Base-by-base conservation (phyloP, 2,329 filamentous ascomycete species). In the Penicillium sp. region DNA sequence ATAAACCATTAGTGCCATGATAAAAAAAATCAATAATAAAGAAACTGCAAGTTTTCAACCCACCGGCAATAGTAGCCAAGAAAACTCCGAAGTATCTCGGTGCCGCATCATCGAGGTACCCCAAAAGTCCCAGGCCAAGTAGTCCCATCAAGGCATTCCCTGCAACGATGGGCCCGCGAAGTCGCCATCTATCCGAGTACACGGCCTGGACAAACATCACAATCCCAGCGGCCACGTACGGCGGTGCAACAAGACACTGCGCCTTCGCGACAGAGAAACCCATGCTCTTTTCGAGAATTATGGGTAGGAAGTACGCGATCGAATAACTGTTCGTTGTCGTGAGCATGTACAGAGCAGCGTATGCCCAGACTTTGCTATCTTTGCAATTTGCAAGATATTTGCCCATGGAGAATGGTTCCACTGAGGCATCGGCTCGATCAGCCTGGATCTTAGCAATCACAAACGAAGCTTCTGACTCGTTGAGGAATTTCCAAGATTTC, bases 51-150 rank as follows among this genome's bases (percentile, higher is more conserved):
- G 5, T 13, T 36, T 4, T 7, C 11, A 16, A 82, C 72, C 90
- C 90, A 65, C 86, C 86, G 11, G 87, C 89, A 1, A 87, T 86
- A 1, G 87, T 87, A 36, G 84, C 81, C 44, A 91, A 75, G 75
- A 91, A 91, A 52, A 90, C 81, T 51, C 88, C 88, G 60, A 90
- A 87, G 73, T 90, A 91, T 47, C 87, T 81, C 8, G 85, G 82
- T 1, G 68, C 77, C 1, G 83, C 61, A 60, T 72, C 79, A 9
- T 72, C 62, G 43, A 82, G 77, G 77, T 85, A 91, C 29, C 88
- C 88, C 75, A 90, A 84, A 63, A 91, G 82, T 27, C 85, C 82
- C 2, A 91, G 75, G 4, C 89, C 89, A 52, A 90, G 79, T 45
- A 91, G 72, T 65, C 81, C 82, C 36, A 90, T 73, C 1, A 86